Percentiles rank a stretch among this genome's conserved stretches.
Conservation (phyloP, 352 stramenopile species). For the Heterotrichella gracilis region DNA sequence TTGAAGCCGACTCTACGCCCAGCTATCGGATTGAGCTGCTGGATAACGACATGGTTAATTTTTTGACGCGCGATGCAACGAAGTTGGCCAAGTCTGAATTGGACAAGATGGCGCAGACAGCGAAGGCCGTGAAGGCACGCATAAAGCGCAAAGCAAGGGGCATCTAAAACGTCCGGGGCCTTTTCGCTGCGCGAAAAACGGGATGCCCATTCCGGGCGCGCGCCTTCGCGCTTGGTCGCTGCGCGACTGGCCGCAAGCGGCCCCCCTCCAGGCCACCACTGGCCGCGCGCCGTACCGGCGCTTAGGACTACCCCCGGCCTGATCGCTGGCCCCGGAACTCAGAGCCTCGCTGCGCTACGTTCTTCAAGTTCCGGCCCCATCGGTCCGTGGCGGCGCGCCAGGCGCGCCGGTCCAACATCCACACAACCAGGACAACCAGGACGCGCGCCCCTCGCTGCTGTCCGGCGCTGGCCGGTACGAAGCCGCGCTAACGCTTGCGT, state of each 20-base stretch:
- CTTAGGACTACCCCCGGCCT: not conserved
- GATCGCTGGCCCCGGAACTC: not conserved
- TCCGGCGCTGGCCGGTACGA: not conserved
- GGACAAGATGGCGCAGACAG: not conserved
- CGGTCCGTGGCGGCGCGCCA: not conserved
- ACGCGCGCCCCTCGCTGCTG: not conserved
- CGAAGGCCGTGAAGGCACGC: not conserved
- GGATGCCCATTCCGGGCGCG: not conserved
- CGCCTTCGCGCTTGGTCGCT: not conserved
- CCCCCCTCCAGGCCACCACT: not conserved
- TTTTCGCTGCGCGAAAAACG: not conserved
- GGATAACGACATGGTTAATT: slow-evolving; percentile 6
- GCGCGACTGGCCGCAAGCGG: not conserved
- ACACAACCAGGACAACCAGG: not conserved
- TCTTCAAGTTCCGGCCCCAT: not conserved
- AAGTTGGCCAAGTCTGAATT: slow-evolving; percentile 4
- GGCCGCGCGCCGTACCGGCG: not conserved
- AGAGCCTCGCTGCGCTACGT: not conserved
- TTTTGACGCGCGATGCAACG: not conserved
- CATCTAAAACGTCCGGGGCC: not conserved
- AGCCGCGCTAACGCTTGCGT: not conserved
- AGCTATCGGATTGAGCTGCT: not conserved
- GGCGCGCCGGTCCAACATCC: not conserved
- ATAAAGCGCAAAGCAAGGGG: not conserved
- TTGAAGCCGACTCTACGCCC: not conserved